Evolutionary conservation across 176 grass and related monocot species (phyloP).

Genomic region (Tuctoria greenei): DNA sequence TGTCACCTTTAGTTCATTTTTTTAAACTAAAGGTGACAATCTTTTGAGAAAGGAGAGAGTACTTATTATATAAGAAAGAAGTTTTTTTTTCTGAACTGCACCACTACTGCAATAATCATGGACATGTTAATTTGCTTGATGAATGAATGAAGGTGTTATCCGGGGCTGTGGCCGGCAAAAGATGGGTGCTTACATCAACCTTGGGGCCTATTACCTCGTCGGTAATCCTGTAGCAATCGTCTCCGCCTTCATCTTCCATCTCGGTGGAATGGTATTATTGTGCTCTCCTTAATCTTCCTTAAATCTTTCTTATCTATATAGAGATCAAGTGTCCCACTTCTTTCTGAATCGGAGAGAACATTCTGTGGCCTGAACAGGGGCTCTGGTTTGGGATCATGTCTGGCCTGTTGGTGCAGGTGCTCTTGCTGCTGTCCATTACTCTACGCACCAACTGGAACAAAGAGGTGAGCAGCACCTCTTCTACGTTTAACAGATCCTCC

Average conservation of each 20-base stretch:
- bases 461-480: neutral
- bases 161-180: conserved; percentile 16
- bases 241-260: neutral
- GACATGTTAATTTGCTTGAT: no score
- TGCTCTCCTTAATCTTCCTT: no score
- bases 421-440: conserved; percentile 10
- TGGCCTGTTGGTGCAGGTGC: conserved; percentile 1
- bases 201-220: neutral
- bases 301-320: neutral
- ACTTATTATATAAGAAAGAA: no score
- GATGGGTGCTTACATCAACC: conserved; percentile 2
- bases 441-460: conserved; percentile 2
- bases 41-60: no score
- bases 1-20: no score
- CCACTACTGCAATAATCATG: no score
- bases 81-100: no score
- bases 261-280: neutral
- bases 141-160: neutral
- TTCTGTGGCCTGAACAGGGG: neutral
- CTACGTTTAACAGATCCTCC: no score
- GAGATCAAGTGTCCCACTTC: neutral
- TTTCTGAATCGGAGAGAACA: neutral
- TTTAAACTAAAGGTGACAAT: no score
- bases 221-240: neutral
- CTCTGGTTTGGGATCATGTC: conserved; percentile 4